These are phyloP conservation scores for Didymosphaeria variabile DNA, from an alignment of 2,329 filamentous ascomycete species.

Conservation along the genomic window DNA sequence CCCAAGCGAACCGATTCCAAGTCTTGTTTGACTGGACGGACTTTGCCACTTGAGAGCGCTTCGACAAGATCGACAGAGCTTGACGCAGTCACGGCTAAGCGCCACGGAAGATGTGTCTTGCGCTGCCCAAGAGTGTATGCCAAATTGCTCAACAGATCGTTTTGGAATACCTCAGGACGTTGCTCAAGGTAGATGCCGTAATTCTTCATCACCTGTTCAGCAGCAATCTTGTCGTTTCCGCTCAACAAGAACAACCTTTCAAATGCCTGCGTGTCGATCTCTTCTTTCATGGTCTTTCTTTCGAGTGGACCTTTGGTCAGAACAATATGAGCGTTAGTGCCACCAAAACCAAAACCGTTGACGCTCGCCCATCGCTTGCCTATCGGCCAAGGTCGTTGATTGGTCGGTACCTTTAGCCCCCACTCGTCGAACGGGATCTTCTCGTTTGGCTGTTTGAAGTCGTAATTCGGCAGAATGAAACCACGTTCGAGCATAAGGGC, in stretches of 20 bases:
- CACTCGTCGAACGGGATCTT: constrained; percentile 36
- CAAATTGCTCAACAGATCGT: constrained; percentile 34
- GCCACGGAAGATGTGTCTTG: constrained; percentile 33
- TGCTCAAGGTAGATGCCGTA: constrained; percentile 37
- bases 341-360: constrained; percentile 58
- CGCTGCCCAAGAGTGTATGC: constrained; percentile 38
- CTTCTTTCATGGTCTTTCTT: constrained; percentile 33
- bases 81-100: constrained; percentile 29
- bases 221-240: constrained; percentile 29
- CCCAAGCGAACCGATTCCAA: constrained; percentile 26
- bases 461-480: constrained; percentile 49
- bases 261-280: constrained; percentile 26
- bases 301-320: constrained; percentile 31
- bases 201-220: constrained; percentile 31
- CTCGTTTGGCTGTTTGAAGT: constrained; percentile 47
- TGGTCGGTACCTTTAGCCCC: constrained; percentile 30
- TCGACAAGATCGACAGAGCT: constrained; percentile 26
- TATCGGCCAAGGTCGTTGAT: constrained; percentile 32
- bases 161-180: constrained; percentile 36
- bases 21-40: constrained; percentile 32
- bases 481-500: constrained; percentile 53
- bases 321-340: constrained; percentile 48
- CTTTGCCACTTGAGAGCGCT: constrained; percentile 27
- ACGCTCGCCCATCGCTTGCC: constrained; percentile 52
- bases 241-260: constrained; percentile 32